Evolutionary conservation across 2,329 filamentous ascomycete genomes (phyloP).

Genomic region (Aspergillus udagawae): DNA sequence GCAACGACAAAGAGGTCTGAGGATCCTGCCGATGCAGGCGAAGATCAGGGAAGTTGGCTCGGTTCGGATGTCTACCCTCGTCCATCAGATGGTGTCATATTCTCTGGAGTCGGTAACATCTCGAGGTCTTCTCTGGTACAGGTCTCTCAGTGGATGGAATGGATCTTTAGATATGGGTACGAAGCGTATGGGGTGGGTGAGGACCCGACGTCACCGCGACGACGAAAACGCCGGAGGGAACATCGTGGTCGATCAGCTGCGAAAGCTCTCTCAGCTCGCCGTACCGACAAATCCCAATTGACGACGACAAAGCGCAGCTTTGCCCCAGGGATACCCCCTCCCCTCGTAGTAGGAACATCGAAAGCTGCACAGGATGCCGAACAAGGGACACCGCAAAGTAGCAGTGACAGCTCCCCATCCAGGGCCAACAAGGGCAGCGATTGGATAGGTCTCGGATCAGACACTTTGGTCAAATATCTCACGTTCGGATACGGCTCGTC

Average conservation of each 20-base stretch:
- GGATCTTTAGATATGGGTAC: conserved; percentile 78
- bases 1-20: conserved; percentile 11
- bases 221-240: conserved; percentile 36
- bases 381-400: conserved; percentile 11
- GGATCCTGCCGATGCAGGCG: conserved; percentile 12
- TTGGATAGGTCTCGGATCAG: conserved; percentile 34
- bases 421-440: conserved; percentile 21
- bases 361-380: conserved; percentile 14
- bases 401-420: conserved; percentile 13
- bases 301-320: conserved; percentile 21
- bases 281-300: conserved; percentile 6
- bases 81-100: conserved; percentile 78
- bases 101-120: conserved; percentile 73
- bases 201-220: conserved; percentile 65
- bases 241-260: conserved; percentile 18
- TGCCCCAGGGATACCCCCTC: conserved; percentile 42
- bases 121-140: conserved; percentile 67
- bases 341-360: conserved; percentile 31
- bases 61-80: conserved; percentile 65
- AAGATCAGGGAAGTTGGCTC: conserved; percentile 59
- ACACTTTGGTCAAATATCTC: conserved; percentile 47
- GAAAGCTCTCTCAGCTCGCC: conserved; percentile 7
- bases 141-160: conserved; percentile 81
- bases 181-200: conserved; percentile 81
- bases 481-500: conserved; percentile 48